A percentile compares a stretch with the other conserved stretches of the same genome.
These are phyloP conservation scores for Ambrosia artemisiifolia DNA, from an alignment of 129 eudicot genomes.

Conservation along the genomic window DNA sequence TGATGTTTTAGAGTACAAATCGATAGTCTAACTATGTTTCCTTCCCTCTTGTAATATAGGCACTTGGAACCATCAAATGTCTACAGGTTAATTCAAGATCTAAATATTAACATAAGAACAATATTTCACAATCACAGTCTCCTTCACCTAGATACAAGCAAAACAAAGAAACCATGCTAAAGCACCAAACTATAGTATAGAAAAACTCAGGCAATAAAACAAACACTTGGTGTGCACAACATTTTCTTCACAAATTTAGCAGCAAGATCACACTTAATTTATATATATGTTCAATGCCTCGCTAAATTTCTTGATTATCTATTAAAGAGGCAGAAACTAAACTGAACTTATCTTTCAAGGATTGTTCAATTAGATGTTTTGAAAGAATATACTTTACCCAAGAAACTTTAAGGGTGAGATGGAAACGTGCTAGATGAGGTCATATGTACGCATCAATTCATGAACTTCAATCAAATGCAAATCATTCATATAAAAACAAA, in stretches of 20 bases:
- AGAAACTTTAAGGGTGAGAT: slow-evolving; percentile 9
- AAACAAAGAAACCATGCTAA: not conserved
- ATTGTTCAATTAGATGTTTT: slow-evolving; percentile 14
- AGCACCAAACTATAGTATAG: not conserved
- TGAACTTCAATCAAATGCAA: not conserved
- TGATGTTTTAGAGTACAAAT: too few species aligned
- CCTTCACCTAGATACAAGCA: not conserved
- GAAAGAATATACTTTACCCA: slow-evolving; percentile 5
- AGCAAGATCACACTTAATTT: slow-evolving; percentile 13
- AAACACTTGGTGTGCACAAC: slow-evolving; percentile 17
- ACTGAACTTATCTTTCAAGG: not conserved
- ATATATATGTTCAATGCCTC: not conserved
- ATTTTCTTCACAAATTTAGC: not conserved
- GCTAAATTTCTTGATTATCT: not conserved
- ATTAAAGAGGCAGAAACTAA: not conserved
- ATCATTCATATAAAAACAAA: slow-evolving; percentile 1
- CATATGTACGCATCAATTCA: slow-evolving; percentile 5
- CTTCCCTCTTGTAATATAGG: too few species aligned
- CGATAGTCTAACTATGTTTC: too few species aligned
- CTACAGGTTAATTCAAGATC: too few species aligned
- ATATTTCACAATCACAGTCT: slow-evolving; percentile 7
- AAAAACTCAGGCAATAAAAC: not conserved
- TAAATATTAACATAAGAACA: not conserved
- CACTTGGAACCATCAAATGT: too few species aligned
- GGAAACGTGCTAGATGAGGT: not conserved